These are phyloP conservation scores for Fusarium algeriense DNA, from an alignment of 2,329 filamentous ascomycete genomes.

Conservation along the genomic window DNA sequence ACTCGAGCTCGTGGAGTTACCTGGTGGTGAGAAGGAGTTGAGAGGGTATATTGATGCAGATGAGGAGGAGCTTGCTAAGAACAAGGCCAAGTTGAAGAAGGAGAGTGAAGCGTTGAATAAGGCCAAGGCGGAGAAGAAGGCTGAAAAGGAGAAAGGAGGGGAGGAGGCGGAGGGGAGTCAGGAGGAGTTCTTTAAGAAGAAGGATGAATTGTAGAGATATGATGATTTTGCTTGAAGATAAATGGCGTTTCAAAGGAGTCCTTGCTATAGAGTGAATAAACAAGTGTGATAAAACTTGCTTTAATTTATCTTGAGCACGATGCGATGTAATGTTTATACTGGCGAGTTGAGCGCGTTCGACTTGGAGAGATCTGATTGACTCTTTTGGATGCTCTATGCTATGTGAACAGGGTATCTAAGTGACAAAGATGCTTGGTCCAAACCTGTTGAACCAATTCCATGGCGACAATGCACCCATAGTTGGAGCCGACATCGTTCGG, in stretches of 20 bases:
- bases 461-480: too few species aligned
- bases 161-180: constrained; percentile 31
- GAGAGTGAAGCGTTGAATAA: constrained; percentile 15
- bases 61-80: constrained; percentile 51
- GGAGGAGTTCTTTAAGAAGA: constrained; percentile 34
- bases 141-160: constrained; percentile 29
- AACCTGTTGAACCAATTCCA: too few species aligned
- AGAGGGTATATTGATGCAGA: constrained; percentile 76
- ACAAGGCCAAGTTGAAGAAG: constrained; percentile 37
- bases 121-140: constrained; percentile 38
- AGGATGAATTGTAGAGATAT: constrained; percentile 51
- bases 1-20: constrained; percentile 80
- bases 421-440: rapidly evolving
- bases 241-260: constrained; percentile 26
- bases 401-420: not conserved
- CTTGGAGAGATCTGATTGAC: not conserved
- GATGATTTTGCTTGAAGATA: constrained; percentile 52
- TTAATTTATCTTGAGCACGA: not conserved
- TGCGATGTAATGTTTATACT: not conserved
- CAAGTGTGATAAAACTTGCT: not conserved
- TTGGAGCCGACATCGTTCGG: rapidly evolving
- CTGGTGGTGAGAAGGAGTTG: constrained; percentile 69
- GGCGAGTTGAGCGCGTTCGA: not conserved
- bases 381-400: not conserved
- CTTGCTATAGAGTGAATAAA: constrained; percentile 11